phyloP scores from a whole-genome alignment of 345 rosid species.

The Reutealis trisperma region DNA sequence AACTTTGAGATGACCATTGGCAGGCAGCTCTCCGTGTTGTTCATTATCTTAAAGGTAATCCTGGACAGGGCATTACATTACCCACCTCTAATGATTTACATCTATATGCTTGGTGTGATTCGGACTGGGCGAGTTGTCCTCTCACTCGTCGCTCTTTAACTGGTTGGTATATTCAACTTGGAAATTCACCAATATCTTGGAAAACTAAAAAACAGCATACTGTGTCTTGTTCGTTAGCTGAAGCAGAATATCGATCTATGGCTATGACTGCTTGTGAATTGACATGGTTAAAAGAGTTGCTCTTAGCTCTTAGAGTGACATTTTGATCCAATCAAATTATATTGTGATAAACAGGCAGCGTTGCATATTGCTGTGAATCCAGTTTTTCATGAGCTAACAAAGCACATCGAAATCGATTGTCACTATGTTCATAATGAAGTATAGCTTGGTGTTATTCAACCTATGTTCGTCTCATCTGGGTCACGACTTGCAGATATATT shows the following conservation, averaged over 20 bases:
- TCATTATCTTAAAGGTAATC: background rate
- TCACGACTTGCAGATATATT: background rate
- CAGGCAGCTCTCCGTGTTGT: background rate
- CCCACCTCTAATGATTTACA: background rate
- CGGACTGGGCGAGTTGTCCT: background rate
- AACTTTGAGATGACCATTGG: background rate
- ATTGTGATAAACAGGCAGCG: background rate
- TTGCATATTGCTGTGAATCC: background rate
- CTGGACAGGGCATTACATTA: background rate
- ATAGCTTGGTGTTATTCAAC: no score
- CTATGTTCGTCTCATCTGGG: no score
- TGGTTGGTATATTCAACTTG: background rate
- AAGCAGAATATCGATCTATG: constrained; percentile 4
- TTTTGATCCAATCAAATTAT: background rate
- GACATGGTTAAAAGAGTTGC: background rate
- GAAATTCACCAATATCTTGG: background rate
- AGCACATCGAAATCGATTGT: background rate
- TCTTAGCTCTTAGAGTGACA: background rate
- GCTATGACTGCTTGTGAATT: background rate
- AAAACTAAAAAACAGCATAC: background rate
- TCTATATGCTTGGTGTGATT: background rate
- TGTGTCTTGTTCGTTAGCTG: background rate
- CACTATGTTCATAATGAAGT: background rate
- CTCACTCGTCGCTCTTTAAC: background rate
- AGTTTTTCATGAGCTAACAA: background rate